These are phyloP conservation scores for Hysterangium stoloniferum DNA, from an alignment of 768 basidiomycete genomes.

Conservation along the genomic window DNA sequence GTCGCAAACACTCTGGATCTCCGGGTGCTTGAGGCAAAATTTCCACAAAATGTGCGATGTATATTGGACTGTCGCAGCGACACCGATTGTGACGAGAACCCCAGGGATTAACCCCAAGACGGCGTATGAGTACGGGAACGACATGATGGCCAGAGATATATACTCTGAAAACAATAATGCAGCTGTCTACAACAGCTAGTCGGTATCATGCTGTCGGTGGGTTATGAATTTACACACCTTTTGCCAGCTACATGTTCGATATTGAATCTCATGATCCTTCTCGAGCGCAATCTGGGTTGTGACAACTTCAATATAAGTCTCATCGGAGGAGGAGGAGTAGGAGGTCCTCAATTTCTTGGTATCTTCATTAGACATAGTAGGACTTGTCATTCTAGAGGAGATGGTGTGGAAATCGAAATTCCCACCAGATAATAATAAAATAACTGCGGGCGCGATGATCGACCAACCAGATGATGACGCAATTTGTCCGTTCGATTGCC, in stretches of 20 bases:
- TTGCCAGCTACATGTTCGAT: constrained; percentile 39
- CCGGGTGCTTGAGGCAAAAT: constrained; percentile 42
- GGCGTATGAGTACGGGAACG: constrained; percentile 35
- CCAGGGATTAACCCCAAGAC: constrained; percentile 38
- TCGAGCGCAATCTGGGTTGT: constrained; percentile 14
- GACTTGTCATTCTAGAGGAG: too few relatives aligned
- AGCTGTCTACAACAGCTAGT: constrained; percentile 27
- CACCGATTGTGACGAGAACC: constrained; percentile 32
- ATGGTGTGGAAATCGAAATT: too few relatives aligned
- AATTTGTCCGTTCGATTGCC: too few relatives aligned
- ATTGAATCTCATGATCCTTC: constrained; percentile 28
- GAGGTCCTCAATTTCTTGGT: too few relatives aligned
- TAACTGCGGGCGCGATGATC: too few relatives aligned
- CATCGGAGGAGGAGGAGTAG: background rate
- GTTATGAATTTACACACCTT: constrained; percentile 26
- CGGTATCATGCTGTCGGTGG: background rate
- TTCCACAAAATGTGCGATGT: constrained; percentile 42
- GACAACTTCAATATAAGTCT: background rate
- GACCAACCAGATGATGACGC: too few relatives aligned
- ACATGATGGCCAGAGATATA: constrained; percentile 36
- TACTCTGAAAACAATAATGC: constrained; percentile 39
- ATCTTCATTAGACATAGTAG: too few relatives aligned
- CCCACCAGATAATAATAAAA: too few relatives aligned
- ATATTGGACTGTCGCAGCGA: constrained; percentile 34
- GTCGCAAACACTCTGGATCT: constrained; percentile 43